Base-by-base conservation (phyloP, 805 yeast species). In the Candida golubevii region DNA sequence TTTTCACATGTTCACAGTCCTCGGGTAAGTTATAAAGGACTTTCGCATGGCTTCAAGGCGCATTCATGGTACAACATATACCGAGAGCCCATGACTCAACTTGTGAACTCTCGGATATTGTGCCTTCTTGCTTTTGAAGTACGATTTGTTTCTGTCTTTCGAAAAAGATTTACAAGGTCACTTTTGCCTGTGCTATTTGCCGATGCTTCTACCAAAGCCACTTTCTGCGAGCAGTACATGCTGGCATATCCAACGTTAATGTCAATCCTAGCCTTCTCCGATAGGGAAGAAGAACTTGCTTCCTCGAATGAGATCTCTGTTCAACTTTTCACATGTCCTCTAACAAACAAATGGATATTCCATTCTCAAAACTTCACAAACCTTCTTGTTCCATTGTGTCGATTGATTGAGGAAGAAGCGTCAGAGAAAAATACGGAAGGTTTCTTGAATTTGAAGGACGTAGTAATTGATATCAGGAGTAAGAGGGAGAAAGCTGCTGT, bases 101-200 rank as follows among this genome's bases (percentile, higher is more conserved):
- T 59, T 13, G 46, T 48, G n/a, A 49, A 58, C 27, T 71, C 86
- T 12, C 70, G 87, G 53, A 56, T 85, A 10, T 89, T 84, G 57
- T 71, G 67, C 52, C 54, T 85, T 18, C 61, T 83, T 32, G 72
- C 70, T 46, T 76, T 83, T 46, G 86, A 85, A 48, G 69, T 78
- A 33, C 69, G 93, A 50, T 74, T 75, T 30, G 70, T 80, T 65
- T 80, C 82, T 45, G 51, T 54, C 4, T 54, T 75, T 7, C 72
- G 93, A 56, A 71, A 67, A 36, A 58, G 59, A 7, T 43, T 85
- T 13, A 74, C 77, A 38, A 65, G 71, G 26, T 57, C 79, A 1
- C 50, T 84, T 3, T 65, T 83, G 8, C 81, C 88, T 0, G 69
- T 80, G 0, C 59, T 84, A 26, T 69, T 85, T 1, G 70, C 82